Evolutionary conservation across 228 moss, liverwort and hornwort species (phyloP).

Genomic region (Sphagnum fallax): DNA sequence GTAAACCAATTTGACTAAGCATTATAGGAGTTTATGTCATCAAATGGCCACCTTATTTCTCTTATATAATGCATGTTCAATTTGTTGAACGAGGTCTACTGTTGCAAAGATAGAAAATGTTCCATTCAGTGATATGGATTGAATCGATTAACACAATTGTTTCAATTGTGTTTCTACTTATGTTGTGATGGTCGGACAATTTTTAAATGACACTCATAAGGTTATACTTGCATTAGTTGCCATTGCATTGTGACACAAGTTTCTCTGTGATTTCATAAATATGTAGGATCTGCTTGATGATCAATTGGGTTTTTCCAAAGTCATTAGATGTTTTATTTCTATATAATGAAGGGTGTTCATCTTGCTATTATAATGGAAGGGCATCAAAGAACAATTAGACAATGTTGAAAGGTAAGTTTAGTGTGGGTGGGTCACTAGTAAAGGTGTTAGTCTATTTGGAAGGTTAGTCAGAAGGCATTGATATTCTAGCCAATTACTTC

Average conservation of each 20-base stretch:
- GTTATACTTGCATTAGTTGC: neutral
- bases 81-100: too few species aligned
- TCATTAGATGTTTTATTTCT: neutral
- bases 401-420: constrained; percentile 56
- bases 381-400: constrained; percentile 64
- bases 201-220: neutral
- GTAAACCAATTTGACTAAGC: too few species aligned
- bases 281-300: neutral
- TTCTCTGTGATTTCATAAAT: neutral
- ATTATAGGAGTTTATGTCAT: too few species aligned
- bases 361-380: constrained; percentile 33
- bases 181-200: neutral
- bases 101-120: too few species aligned
- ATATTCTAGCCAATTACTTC: constrained; percentile 67
- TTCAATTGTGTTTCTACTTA: too few species aligned
- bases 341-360: neutral
- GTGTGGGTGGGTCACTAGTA: constrained; percentile 32
- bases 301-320: neutral
- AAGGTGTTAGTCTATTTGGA: constrained; percentile 72
- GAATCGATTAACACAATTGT: too few species aligned
- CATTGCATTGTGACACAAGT: neutral
- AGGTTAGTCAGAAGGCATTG: constrained; percentile 64
- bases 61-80: too few species aligned
- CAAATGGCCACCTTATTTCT: too few species aligned
- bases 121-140: too few species aligned